Percentiles rank a stretch among this genome's conserved stretches.
These are phyloP conservation scores for Lanzia echinophila DNA, from an alignment of 2,329 filamentous ascomycete genomes.

Conservation along the genomic window DNA sequence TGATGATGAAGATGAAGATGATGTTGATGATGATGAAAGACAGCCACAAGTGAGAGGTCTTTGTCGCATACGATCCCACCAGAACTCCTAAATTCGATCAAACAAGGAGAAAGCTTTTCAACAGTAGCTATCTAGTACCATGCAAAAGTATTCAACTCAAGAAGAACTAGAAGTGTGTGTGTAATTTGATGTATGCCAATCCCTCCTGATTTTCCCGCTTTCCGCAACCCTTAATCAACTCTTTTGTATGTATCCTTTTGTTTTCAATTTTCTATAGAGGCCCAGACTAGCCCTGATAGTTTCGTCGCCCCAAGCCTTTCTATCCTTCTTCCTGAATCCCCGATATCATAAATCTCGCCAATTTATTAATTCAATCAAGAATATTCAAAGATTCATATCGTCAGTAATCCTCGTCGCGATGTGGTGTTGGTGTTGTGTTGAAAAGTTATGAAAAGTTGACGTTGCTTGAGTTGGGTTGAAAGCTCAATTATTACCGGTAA, in stretches of 20 bases:
- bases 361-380: not conserved
- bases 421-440: not conserved
- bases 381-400: not conserved
- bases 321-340: constrained; percentile 16
- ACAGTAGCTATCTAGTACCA: constrained; percentile 32
- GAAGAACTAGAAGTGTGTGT: constrained; percentile 32
- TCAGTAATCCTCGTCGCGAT: not conserved
- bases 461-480: not conserved
- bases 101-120: constrained; percentile 26
- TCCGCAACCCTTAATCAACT: constrained; percentile 16
- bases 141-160: constrained; percentile 31
- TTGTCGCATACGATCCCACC: constrained; percentile 21
- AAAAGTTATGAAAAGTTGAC: not conserved
- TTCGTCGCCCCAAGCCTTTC: constrained; percentile 16
- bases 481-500: no score
- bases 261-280: constrained; percentile 12
- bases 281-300: constrained; percentile 15
- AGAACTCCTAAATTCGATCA: constrained; percentile 20
- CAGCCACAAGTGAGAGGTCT: constrained; percentile 23
- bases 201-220: constrained; percentile 16
- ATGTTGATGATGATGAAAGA: constrained; percentile 14
- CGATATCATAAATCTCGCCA: constrained; percentile 8
- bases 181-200: constrained; percentile 31
- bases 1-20: no score
- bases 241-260: constrained; percentile 10